These are phyloP conservation scores for Annona squamosa DNA, from an alignment of 164 flowering plant genomes.

Conservation along the genomic window DNA sequence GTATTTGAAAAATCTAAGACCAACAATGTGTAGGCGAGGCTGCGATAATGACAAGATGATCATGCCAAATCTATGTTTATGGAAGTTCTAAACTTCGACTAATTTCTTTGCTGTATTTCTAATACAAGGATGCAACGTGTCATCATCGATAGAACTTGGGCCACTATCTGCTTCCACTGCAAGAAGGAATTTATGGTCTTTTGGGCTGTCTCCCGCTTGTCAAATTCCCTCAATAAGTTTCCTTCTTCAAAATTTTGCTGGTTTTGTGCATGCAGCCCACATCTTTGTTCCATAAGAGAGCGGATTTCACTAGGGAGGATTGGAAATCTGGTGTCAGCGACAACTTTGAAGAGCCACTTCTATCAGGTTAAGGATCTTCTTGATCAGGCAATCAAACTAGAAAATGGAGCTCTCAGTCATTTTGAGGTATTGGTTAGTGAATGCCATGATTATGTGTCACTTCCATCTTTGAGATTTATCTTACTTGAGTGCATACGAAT, in stretches of 20 bases:
- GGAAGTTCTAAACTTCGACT: neutral
- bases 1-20: neutral
- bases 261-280: constrained; percentile 55
- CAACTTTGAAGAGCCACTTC: constrained; percentile 44
- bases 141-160: too few species aligned
- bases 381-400: constrained; percentile 52
- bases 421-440: constrained; percentile 60
- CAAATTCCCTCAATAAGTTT: neutral
- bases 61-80: too few species aligned
- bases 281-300: constrained; percentile 75
- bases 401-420: constrained; percentile 66
- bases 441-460: neutral
- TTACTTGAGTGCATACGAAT: too few species aligned
- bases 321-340: constrained; percentile 56
- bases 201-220: neutral
- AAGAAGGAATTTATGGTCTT: too few species aligned
- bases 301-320: constrained; percentile 61
- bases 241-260: neutral
- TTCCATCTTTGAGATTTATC: neutral
- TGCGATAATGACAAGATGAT: neutral
- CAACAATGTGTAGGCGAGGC: neutral
- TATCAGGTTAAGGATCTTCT: constrained; percentile 35
- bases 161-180: too few species aligned
- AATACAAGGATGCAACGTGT: too few species aligned
- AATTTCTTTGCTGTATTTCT: neutral